Percentiles rank a stretch among this genome's conserved stretches.
phyloP scores from a whole-genome alignment of 1,139 yeast genomes.

The Blastobotrys persicus region DNA sequence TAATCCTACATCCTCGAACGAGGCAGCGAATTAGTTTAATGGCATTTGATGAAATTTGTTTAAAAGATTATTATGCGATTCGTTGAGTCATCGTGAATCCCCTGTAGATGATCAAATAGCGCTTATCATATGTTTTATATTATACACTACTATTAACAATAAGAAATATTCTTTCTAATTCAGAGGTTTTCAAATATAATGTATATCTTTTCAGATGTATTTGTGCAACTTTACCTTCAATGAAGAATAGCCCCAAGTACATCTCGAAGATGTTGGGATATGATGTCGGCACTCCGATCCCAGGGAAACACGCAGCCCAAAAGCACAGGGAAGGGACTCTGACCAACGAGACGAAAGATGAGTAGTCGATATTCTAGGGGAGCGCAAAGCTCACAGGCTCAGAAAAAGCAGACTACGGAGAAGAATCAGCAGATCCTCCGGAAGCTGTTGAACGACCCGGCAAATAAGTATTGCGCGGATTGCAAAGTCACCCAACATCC shows the following conservation, averaged over 20 bases:
- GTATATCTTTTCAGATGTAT: too few relatives aligned
- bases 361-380: slow-evolving; percentile 12
- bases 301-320: not conserved
- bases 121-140: too few relatives aligned
- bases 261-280: too few relatives aligned
- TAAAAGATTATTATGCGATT: too few relatives aligned
- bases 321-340: not conserved
- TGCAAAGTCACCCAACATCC: slow-evolving; percentile 90
- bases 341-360: slow-evolving; percentile 1
- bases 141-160: too few relatives aligned
- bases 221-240: too few relatives aligned
- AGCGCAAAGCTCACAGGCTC: not conserved
- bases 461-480: slow-evolving; percentile 82
- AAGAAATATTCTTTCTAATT: too few relatives aligned
- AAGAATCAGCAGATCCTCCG: slow-evolving; percentile 59
- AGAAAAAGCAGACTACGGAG: slow-evolving; percentile 31
- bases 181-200: too few relatives aligned
- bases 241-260: too few relatives aligned
- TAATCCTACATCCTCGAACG: not conserved
- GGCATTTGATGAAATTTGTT: too few relatives aligned
- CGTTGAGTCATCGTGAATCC: too few relatives aligned
- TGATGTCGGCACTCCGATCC: not conserved
- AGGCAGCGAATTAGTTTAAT: not conserved
- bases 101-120: too few relatives aligned
- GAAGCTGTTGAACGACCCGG: slow-evolving; percentile 69